phyloP scores from a whole-genome alignment of 2,329 filamentous ascomycete species.

The Neofusicoccum umdonicola region DNA sequence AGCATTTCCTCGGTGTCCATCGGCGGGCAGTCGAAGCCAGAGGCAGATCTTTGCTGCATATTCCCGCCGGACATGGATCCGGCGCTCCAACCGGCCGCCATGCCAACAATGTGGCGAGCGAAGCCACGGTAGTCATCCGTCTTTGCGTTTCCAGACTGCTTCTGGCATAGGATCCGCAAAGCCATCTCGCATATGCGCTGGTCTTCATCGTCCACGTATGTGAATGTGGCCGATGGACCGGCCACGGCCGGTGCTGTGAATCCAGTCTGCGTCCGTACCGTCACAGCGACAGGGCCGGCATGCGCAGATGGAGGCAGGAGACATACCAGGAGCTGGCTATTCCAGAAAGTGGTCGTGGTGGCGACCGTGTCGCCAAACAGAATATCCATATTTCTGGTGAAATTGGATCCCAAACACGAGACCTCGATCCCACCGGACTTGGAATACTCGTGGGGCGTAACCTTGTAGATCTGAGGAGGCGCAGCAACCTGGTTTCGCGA shows the following conservation, averaged over 20 bases:
- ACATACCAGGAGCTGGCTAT: slow-evolving; percentile 75
- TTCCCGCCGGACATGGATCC: background rate
- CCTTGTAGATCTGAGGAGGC: slow-evolving; percentile 64
- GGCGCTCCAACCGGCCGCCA: background rate
- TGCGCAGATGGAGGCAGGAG: slow-evolving; percentile 69
- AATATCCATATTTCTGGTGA: slow-evolving; percentile 76
- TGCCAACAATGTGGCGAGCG: slow-evolving; percentile 17
- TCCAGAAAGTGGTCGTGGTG: slow-evolving; percentile 77
- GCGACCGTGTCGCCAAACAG: slow-evolving; percentile 74
- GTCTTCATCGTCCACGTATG: slow-evolving; percentile 70
- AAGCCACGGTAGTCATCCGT: slow-evolving; percentile 23
- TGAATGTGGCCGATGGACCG: slow-evolving; percentile 52
- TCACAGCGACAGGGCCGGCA: slow-evolving; percentile 68
- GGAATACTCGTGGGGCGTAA: slow-evolving; percentile 80
- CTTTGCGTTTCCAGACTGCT: slow-evolving; percentile 29
- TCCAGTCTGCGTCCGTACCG: slow-evolving; percentile 57
- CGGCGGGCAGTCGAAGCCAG: slow-evolving; percentile 11
- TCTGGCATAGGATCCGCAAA: slow-evolving; percentile 34
- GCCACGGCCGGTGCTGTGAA: slow-evolving; percentile 35
- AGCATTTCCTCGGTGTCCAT: slow-evolving; percentile 65
- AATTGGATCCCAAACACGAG: slow-evolving; percentile 76
- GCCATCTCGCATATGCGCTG: slow-evolving; percentile 67
- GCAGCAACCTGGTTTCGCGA: background rate
- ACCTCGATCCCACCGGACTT: slow-evolving; percentile 84
- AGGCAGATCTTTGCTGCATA: slow-evolving; percentile 20